Percentiles rank a stretch among this genome's conserved stretches.
phyloP scores from a whole-genome alignment of 108 stramenopile genomes.

The Aureococcus anophagefferens region DNA sequence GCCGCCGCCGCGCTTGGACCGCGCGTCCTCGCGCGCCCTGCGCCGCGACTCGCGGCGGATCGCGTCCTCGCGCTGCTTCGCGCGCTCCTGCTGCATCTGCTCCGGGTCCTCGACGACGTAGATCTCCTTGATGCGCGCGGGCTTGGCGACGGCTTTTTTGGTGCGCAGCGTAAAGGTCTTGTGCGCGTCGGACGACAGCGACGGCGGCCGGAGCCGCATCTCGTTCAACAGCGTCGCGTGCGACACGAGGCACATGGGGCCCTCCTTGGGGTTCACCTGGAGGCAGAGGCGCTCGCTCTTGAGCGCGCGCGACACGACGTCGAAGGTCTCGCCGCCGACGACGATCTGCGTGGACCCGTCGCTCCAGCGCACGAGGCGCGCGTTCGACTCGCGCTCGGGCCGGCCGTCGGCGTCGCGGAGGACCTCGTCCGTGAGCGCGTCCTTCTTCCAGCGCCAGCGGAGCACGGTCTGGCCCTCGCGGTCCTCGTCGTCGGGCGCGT shows the following conservation, averaged over 20 bases:
- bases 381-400: conserved; percentile 53
- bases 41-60: conserved; percentile 46
- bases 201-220: conserved; percentile 51
- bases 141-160: conserved; percentile 40
- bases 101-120: conserved; percentile 74
- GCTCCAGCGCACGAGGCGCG: conserved; percentile 71
- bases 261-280: neutral
- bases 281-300: neutral
- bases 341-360: conserved; percentile 72
- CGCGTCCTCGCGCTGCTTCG: conserved; percentile 57
- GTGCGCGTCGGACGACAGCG: conserved; percentile 63
- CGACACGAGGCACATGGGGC: neutral
- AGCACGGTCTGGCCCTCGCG: no score
- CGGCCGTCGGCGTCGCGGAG: conserved; percentile 4
- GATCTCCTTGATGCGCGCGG: conserved; percentile 57
- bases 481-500: neutral
- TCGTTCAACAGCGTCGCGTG: conserved; percentile 31
- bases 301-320: conserved; percentile 30
- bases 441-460: neutral
- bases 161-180: conserved; percentile 50
- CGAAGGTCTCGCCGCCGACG: conserved; percentile 71
- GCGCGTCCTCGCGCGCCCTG: neutral
- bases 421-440: neutral
- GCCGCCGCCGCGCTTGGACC: conserved; percentile 21
- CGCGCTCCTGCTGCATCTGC: conserved; percentile 56